Evolutionary conservation across 2,329 filamentous ascomycete genomes (phyloP).

Genomic region (Xylaria sp.): DNA sequence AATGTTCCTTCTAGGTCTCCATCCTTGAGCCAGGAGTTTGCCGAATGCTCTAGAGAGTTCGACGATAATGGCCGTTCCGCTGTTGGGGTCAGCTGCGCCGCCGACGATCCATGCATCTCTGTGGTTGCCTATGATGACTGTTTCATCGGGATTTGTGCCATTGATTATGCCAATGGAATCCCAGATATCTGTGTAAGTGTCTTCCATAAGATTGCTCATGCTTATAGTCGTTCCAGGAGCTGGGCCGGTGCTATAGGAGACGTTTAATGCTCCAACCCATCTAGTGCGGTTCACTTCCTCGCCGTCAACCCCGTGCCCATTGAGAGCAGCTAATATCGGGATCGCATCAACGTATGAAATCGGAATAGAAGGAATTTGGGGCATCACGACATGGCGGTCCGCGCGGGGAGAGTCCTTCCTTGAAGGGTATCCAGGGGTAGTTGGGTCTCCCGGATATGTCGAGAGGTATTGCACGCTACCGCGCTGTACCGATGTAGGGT

Average conservation of each 20-base stretch:
- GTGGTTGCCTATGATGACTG: slow-evolving; percentile 82
- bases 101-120: slow-evolving; percentile 85
- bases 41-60: slow-evolving; percentile 80
- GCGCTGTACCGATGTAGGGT: slow-evolving; percentile 81
- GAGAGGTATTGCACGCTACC: slow-evolving; percentile 80
- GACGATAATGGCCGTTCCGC: slow-evolving; percentile 79
- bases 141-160: slow-evolving; percentile 78
- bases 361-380: slow-evolving; percentile 81
- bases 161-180: slow-evolving; percentile 85
- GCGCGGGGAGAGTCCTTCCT: slow-evolving; percentile 75
- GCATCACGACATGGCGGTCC: slow-evolving; percentile 69
- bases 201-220: slow-evolving; percentile 74
- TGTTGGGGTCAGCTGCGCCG: slow-evolving; percentile 87
- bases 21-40: slow-evolving; percentile 74
- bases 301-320: slow-evolving; percentile 77
- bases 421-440: slow-evolving; percentile 84
- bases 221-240: slow-evolving; percentile 69
- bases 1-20: slow-evolving; percentile 82
- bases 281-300: slow-evolving; percentile 69
- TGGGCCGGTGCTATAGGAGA: slow-evolving; percentile 56
- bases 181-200: slow-evolving; percentile 76
- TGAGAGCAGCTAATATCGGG: slow-evolving; percentile 79
- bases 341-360: slow-evolving; percentile 81
- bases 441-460: slow-evolving; percentile 71
- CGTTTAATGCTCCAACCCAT: slow-evolving; percentile 66